Base-by-base conservation (phyloP, 345 rosid genomes). In the Euphorbia peplus region DNA sequence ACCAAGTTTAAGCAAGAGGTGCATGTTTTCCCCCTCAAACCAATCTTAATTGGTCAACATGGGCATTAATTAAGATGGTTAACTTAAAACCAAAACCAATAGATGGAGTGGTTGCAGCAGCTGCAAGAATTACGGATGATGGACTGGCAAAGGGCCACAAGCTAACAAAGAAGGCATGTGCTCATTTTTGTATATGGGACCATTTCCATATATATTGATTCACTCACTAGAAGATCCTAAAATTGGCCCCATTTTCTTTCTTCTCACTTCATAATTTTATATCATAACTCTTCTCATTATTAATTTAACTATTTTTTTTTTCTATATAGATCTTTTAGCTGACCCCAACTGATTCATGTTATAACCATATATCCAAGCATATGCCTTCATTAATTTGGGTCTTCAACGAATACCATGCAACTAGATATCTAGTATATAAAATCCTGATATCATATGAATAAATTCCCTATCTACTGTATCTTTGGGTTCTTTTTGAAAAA, bases 101-200 rank as follows among this genome's bases (percentile, higher is more conserved):
- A n/a, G n/a, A 51, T 69, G 32, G n/a, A 48, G 66, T 60, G 47
- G 63, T 61, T 25, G 16, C 51, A 78, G 56, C 70, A 67, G n/a
- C 51, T 76, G 56, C 70, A 67, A 15, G 60, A 78, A 76, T 76
- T 73, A 75, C 71, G 71, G 73, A 70, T 58, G 64, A 63, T 79
- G 82, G 82, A 77, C 82, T 75, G 87, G 82, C 85, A 79, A 77
- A 84, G 82, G 83, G 77, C 85, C 87, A 84, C 80, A 75, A 81
- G 67, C 75, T 68, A 75, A 63, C 83, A 48, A 77, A 72, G 72
- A 54, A 70, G 50, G 80, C 87, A 84, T 77, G 85, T 84, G 83
- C 87, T 53, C 37, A 68, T 53, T 67, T 41, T 62, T 73, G 82
- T 76, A 78, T 79, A 65, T 48, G 82, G 87, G 87, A 77, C 87